Conservation (phyloP, 2,329 filamentous ascomycete genomes). For the Decorospora gaudefroyi region DNA sequence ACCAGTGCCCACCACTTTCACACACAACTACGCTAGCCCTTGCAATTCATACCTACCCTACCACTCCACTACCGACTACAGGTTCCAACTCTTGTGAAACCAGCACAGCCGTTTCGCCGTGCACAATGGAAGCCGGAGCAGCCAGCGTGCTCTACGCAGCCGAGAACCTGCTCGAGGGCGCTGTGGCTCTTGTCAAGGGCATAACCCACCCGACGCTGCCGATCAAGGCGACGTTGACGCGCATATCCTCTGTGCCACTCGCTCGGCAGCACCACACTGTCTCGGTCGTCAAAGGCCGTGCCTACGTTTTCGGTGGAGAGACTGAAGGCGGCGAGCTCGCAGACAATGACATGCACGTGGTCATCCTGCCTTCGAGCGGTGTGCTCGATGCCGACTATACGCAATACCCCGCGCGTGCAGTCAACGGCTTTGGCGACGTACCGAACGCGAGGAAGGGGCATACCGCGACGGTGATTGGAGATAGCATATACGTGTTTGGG, state of each 20-base stretch:
- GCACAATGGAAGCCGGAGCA: constrained; percentile 45
- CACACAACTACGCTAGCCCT: too few species aligned
- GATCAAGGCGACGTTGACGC: constrained; percentile 56
- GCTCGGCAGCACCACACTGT: constrained; percentile 58
- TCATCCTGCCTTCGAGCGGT: constrained; percentile 56
- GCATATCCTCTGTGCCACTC: constrained; percentile 53
- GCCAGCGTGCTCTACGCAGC: constrained; percentile 48
- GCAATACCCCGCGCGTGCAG: constrained; percentile 39
- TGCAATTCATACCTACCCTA: too few species aligned
- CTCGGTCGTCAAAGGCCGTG: constrained; percentile 58
- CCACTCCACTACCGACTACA: too few species aligned
- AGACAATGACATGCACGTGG: constrained; percentile 57
- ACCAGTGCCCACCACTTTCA: too few species aligned
- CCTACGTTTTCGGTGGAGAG: constrained; percentile 62
- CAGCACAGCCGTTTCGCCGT: constrained; percentile 46
- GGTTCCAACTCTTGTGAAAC: too few species aligned
- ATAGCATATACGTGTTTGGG: constrained; percentile 54
- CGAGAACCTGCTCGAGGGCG: constrained; percentile 45
- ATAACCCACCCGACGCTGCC: constrained; percentile 56
- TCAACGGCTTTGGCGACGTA: constrained; percentile 37
- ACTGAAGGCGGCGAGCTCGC: constrained; percentile 49
- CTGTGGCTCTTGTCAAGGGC: constrained; percentile 55
- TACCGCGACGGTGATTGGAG: constrained; percentile 50
- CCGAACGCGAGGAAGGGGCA: constrained; percentile 51
- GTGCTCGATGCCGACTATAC: constrained; percentile 52